phyloP scores from a whole-genome alignment of 345 rosid genomes.

The Aethionema arabicum region DNA sequence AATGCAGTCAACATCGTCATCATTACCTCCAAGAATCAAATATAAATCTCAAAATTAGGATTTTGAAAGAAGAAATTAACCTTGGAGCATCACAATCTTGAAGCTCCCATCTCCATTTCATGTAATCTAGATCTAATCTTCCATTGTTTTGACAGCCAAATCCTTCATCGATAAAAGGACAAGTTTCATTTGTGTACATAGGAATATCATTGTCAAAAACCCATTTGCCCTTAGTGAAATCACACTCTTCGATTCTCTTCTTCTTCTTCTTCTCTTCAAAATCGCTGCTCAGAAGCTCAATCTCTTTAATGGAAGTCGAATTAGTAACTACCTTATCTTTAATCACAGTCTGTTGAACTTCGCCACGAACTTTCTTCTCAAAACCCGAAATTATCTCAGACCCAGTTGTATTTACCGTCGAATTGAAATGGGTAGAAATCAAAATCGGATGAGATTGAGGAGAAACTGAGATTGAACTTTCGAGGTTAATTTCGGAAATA shows the following conservation, averaged over 20 bases:
- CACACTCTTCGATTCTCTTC: constrained; percentile 46
- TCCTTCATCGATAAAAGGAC: constrained; percentile 92
- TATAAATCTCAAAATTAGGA: background rate
- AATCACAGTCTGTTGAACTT: constrained; percentile 16
- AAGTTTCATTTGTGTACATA: constrained; percentile 67
- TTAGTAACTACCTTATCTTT: constrained; percentile 21
- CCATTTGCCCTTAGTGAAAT: constrained; percentile 78
- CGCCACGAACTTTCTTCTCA: no score
- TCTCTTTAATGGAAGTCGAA: constrained; percentile 33
- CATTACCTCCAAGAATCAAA: background rate
- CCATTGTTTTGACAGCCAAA: constrained; percentile 83
- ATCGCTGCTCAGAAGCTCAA: constrained; percentile 36
- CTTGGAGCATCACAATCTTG: constrained; percentile 75
- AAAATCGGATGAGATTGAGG: no score
- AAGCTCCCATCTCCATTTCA: constrained; percentile 90
- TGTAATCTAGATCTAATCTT: constrained; percentile 59
- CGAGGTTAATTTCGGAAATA: constrained; percentile 22
- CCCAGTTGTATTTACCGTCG: no score
- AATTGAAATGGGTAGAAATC: no score
- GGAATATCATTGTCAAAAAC: constrained; percentile 71
- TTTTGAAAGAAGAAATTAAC: constrained; percentile 33
- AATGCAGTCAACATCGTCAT: constrained; percentile 13
- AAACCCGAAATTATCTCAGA: no score
- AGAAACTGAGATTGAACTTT: no score
- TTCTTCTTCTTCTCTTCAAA: constrained; percentile 36